Evolutionary conservation across 2,329 filamentous ascomycete genomes (phyloP).

Genomic region (Aspergillus latus): DNA sequence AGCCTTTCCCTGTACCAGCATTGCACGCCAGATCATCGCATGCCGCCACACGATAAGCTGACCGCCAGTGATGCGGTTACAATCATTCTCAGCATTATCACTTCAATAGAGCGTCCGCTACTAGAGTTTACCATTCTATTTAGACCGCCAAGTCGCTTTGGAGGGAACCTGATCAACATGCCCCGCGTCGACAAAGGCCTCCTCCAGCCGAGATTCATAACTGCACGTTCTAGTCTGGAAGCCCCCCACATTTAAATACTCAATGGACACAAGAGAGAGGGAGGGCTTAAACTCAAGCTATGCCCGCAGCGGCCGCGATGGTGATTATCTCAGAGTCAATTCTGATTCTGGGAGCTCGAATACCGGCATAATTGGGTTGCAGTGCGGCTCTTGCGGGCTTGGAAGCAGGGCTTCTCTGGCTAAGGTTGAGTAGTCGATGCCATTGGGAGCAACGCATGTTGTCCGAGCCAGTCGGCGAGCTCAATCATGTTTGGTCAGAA

Average conservation of each 20-base stretch:
- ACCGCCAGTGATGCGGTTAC: background rate
- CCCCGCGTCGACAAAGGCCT: conserved; percentile 1
- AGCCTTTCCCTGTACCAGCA: background rate
- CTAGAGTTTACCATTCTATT: background rate
- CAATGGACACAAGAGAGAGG: background rate
- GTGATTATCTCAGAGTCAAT: too few species aligned
- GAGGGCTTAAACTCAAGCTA: background rate
- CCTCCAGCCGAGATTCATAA: background rate
- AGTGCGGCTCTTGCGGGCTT: too few species aligned
- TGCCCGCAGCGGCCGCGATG: too few species aligned
- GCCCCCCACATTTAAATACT: background rate
- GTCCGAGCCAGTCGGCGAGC: too few species aligned
- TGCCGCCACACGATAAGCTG: background rate
- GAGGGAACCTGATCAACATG: background rate
- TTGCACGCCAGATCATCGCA: background rate
- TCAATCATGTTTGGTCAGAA: too few species aligned
- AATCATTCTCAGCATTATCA: conserved; percentile 1
- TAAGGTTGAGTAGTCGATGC: too few species aligned
- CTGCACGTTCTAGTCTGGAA: background rate
- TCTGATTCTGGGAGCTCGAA: too few species aligned
- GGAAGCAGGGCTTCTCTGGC: too few species aligned
- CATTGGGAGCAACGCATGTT: too few species aligned
- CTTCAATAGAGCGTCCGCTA: background rate
- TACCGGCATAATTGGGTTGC: too few species aligned
- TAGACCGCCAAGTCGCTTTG: background rate